A percentile compares a stretch with the other conserved stretches of the same genome.
Evolutionary conservation across 192 early-diverging fungal species (phyloP).

Genomic region (Backusella luteola): DNA sequence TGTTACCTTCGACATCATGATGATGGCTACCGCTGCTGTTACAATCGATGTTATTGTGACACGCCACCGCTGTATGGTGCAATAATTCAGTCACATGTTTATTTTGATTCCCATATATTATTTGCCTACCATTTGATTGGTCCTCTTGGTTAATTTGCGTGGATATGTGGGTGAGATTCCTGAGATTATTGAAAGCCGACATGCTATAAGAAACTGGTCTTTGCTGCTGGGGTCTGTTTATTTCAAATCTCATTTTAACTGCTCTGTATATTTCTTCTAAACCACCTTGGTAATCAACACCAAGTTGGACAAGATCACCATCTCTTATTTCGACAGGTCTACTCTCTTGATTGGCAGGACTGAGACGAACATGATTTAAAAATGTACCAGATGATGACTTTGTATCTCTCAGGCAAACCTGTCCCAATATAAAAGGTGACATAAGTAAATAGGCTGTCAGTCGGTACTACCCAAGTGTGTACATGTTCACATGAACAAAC

Average conservation of each 20-base stretch:
- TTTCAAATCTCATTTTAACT: constrained; percentile 72
- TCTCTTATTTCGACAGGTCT: constrained; percentile 68
- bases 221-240: constrained; percentile 54
- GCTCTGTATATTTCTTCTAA: constrained; percentile 83
- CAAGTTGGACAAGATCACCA: constrained; percentile 85
- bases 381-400: constrained; percentile 90
- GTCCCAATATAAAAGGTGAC: neutral
- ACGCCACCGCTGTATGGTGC: neutral
- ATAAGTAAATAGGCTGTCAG: constrained; percentile 9
- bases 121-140: constrained; percentile 4
- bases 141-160: constrained; percentile 1
- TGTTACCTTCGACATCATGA: neutral
- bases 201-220: constrained; percentile 51
- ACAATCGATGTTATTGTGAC: neutral
- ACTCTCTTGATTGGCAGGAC: constrained; percentile 77
- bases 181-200: constrained; percentile 37
- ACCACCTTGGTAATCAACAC: constrained; percentile 87
- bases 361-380: constrained; percentile 82
- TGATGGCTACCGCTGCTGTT: neutral
- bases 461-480: constrained; percentile 3
- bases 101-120: constrained; percentile 8
- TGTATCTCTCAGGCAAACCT: constrained; percentile 83
- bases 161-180: constrained; percentile 23
- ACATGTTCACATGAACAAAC: neutral
- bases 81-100: constrained; percentile 6